Evolutionary conservation across 73 alveolate species (phyloP).

Genomic region (Tetrahymena borealis): DNA sequence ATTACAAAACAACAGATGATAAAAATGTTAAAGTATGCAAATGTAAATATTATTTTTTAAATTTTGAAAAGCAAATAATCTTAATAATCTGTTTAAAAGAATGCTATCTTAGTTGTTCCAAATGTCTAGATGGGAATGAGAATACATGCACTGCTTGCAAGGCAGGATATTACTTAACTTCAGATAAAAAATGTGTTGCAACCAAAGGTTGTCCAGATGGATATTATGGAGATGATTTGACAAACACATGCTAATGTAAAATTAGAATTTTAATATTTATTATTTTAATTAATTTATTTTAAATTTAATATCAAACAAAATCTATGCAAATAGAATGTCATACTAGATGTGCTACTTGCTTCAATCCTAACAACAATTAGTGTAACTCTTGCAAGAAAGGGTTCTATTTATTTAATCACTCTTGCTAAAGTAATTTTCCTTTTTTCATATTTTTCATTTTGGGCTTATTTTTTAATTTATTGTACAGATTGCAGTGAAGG

Average conservation of each 20-base stretch:
- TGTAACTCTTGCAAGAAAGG: background rate
- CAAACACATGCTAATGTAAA: background rate
- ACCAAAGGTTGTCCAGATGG: background rate
- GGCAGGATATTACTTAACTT: background rate
- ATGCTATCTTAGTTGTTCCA: background rate
- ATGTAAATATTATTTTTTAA: background rate
- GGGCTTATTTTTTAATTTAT: background rate
- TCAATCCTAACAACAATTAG: background rate
- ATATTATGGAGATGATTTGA: background rate
- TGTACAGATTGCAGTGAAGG: background rate
- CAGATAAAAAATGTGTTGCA: background rate
- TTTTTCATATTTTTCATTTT: background rate
- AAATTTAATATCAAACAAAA: too few relatives aligned
- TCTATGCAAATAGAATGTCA: background rate
- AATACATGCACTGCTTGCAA: background rate
- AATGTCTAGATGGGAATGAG: background rate
- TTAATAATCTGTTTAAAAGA: background rate
- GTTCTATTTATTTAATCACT: background rate
- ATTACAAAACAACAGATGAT: background rate
- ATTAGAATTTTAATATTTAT: background rate
- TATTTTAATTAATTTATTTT: background rate
- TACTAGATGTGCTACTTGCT: background rate
- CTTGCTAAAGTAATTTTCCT: background rate
- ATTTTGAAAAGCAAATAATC: background rate
- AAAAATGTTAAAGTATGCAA: background rate